A percentile compares a stretch with the other conserved stretches of the same genome.
Conservation (phyloP, 164 flowering plant species). For the Sextonia rubra region DNA sequence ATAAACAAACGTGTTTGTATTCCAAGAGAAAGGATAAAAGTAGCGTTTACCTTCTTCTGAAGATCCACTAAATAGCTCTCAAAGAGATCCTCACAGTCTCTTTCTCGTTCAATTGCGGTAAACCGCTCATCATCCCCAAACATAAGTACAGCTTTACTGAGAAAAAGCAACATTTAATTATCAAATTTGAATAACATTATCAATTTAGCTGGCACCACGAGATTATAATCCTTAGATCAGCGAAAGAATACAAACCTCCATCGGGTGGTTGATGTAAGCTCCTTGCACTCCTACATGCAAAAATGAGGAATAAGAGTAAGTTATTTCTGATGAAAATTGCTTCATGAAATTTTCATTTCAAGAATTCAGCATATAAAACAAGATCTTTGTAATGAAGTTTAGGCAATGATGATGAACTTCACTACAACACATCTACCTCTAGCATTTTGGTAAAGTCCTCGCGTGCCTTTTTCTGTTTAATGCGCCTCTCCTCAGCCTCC, state of each 20-base stretch:
- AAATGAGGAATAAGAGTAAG: constrained; percentile 2
- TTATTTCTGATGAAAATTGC: not conserved
- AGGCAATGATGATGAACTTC: not conserved
- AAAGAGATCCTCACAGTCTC: too few relatives aligned
- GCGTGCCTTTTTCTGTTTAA: constrained; percentile 73
- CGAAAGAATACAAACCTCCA: constrained; percentile 60
- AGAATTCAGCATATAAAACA: not conserved
- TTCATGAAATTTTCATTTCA: not conserved
- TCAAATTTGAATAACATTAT: not conserved
- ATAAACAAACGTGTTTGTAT: too few relatives aligned
- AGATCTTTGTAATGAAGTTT: too few relatives aligned
- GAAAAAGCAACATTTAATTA: not conserved
- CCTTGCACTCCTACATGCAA: constrained; percentile 62
- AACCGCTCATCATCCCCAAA: too few relatives aligned
- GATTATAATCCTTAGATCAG: not conserved
- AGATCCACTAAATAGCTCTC: too few relatives aligned
- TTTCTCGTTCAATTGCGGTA: too few relatives aligned
- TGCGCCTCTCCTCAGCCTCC: constrained; percentile 90
- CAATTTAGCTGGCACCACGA: not conserved
- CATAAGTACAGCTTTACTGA: too few relatives aligned
- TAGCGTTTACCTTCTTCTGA: too few relatives aligned
- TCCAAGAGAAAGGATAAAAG: too few relatives aligned
- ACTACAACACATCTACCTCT: constrained; percentile 42
- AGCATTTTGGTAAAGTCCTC: constrained; percentile 90
- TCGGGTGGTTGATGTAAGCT: constrained; percentile 74